Percentiles rank a stretch among this genome's conserved stretches.
Evolutionary conservation across 306 rosid species (phyloP).

Genomic region (Pueraria montana): DNA sequence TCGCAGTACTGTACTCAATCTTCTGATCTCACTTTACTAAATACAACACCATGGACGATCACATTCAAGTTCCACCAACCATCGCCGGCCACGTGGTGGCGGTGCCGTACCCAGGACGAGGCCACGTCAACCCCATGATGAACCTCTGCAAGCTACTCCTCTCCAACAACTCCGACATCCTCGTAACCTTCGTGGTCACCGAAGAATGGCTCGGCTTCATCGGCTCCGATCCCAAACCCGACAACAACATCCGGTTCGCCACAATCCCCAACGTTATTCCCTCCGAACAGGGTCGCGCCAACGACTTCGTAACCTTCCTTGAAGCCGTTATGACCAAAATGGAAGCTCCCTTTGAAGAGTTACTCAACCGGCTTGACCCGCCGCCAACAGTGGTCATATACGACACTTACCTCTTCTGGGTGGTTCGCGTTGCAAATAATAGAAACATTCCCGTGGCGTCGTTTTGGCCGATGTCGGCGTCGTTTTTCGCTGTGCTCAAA

Average conservation of each 20-base stretch:
- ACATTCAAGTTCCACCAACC: constrained; percentile 29
- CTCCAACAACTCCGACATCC: constrained; percentile 38
- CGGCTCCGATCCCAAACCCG: constrained; percentile 53
- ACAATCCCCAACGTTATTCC: constrained; percentile 69
- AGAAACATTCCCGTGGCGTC: constrained; percentile 54
- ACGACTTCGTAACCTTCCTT: constrained; percentile 46
- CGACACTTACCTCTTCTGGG: constrained; percentile 59
- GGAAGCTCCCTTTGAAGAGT: constrained; percentile 65
- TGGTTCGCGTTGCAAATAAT: constrained; percentile 41
- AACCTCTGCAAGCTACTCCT: constrained; percentile 55
- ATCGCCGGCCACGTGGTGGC: constrained; percentile 55
- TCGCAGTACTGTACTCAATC: no score
- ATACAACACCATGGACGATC: no score
- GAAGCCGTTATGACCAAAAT: constrained; percentile 59
- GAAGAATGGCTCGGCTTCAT: constrained; percentile 68
- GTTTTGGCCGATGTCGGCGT: constrained; percentile 54
- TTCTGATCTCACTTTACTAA: no score
- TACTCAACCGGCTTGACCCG: constrained; percentile 53
- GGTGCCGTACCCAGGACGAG: constrained; percentile 61
- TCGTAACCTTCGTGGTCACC: constrained; percentile 66
- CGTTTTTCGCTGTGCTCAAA: constrained; percentile 45
- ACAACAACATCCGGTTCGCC: constrained; percentile 54
- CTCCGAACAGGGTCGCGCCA: constrained; percentile 56
- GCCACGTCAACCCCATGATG: constrained; percentile 73
- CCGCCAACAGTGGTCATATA: constrained; percentile 32